A percentile compares a stretch with the other conserved stretches of the same genome.
Conservation (phyloP, 805 yeast genomes). For the Peterozyma toletana region DNA sequence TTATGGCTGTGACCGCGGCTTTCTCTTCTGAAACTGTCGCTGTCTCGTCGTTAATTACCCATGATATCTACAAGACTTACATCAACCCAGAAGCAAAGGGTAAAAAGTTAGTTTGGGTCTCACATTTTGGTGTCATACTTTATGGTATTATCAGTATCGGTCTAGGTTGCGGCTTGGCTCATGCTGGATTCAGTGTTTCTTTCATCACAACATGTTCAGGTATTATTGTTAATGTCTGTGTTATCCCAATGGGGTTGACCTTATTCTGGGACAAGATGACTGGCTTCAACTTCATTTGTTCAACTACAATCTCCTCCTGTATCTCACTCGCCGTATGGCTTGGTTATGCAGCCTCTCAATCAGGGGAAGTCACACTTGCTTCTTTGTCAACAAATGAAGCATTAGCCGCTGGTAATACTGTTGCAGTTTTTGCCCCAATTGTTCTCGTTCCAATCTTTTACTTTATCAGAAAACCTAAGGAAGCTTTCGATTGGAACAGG, state of each 20-base stretch:
- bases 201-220: slow-evolving; percentile 47
- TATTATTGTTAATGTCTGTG: slow-evolving; percentile 46
- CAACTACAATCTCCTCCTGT: slow-evolving; percentile 39
- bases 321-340: slow-evolving; percentile 36
- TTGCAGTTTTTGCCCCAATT: slow-evolving; percentile 43
- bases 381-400: slow-evolving; percentile 42
- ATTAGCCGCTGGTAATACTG: slow-evolving; percentile 50
- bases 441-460: slow-evolving; percentile 39
- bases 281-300: slow-evolving; percentile 32
- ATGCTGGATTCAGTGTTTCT: slow-evolving; percentile 45
- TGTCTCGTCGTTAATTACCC: slow-evolving; percentile 40
- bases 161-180: slow-evolving; percentile 42
- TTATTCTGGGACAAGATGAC: slow-evolving; percentile 39
- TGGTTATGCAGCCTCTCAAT: slow-evolving; percentile 26
- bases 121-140: slow-evolving; percentile 34
- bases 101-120: slow-evolving; percentile 34
- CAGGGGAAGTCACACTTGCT: slow-evolving; percentile 18
- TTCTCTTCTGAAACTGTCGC: slow-evolving; percentile 51
- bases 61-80: slow-evolving; percentile 44
- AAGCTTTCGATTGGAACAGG: slow-evolving; percentile 43
- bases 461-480: slow-evolving; percentile 33
- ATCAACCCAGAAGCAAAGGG: slow-evolving; percentile 43
- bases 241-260: slow-evolving; percentile 41
- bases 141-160: slow-evolving; percentile 40
- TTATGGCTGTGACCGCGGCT: slow-evolving; percentile 49